These are phyloP conservation scores for Blastocystis hominis DNA, from an alignment of 352 stramenopile species.

Conservation along the genomic window DNA sequence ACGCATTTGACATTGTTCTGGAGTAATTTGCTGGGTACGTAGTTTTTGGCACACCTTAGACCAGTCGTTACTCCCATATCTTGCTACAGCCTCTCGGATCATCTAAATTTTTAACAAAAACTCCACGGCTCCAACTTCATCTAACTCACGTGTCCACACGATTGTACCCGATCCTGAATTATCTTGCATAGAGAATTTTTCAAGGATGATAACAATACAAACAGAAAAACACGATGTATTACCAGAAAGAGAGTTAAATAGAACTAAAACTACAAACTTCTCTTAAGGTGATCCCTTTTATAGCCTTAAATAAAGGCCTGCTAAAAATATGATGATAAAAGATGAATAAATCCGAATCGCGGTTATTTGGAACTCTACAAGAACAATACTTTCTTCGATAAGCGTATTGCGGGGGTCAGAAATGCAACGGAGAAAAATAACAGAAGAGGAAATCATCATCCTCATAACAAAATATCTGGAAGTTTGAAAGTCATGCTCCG, in stretches of 20 bases:
- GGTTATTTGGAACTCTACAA: neutral
- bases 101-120: neutral
- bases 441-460: conserved; percentile 15
- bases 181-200: neutral
- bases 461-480: conserved; percentile 16
- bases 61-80: conserved; percentile 58
- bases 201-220: neutral
- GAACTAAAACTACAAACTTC: neutral
- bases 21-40: conserved; percentile 39
- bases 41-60: conserved; percentile 43
- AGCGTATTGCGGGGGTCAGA: neutral
- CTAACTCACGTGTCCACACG: conserved; percentile 13
- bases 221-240: neutral
- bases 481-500: neutral
- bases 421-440: neutral
- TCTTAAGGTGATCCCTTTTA: neutral
- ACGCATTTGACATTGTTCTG: conserved; percentile 23
- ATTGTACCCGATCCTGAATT: neutral
- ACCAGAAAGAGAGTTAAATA: neutral
- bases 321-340: neutral
- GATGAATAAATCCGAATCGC: neutral
- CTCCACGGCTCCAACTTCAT: neutral
- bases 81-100: conserved; percentile 36
- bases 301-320: neutral
- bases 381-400: neutral